Evolutionary conservation across 805 yeast species (phyloP).

Genomic region (Sugiyamaella marilandica): DNA sequence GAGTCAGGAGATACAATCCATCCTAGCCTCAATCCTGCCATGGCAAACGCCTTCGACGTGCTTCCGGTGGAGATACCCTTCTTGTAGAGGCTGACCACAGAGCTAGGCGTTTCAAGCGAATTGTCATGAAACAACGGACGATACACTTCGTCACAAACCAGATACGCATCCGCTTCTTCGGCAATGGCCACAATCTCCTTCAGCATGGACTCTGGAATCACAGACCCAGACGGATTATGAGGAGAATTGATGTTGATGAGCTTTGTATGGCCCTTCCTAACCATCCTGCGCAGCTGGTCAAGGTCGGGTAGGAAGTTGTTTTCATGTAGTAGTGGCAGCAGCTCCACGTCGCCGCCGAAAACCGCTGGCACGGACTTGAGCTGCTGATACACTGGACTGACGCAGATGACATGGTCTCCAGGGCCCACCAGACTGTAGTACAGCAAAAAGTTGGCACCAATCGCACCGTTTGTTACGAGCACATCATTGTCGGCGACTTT

Average conservation of each 20-base stretch:
- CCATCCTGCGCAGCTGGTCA: constrained; percentile 30
- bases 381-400: constrained; percentile 50
- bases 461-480: constrained; percentile 50
- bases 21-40: constrained; percentile 52
- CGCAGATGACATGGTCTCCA: constrained; percentile 45
- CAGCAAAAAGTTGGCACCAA: constrained; percentile 49
- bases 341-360: constrained; percentile 42
- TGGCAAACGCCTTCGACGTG: constrained; percentile 49
- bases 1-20: constrained; percentile 44
- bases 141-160: constrained; percentile 51
- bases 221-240: constrained; percentile 44
- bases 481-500: constrained; percentile 35
- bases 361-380: constrained; percentile 43
- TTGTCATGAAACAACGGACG: constrained; percentile 44
- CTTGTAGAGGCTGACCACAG: constrained; percentile 40
- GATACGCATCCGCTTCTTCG: constrained; percentile 29
- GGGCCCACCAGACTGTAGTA: constrained; percentile 42
- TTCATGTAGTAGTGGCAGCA: constrained; percentile 33
- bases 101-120: constrained; percentile 34
- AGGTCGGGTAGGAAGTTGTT: constrained; percentile 39
- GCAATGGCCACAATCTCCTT: constrained; percentile 39
- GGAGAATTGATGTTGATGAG: constrained; percentile 46
- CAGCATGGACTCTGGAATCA: constrained; percentile 37
- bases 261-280: constrained; percentile 36
- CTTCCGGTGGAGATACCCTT: constrained; percentile 46